Evolutionary conservation across 2,329 filamentous ascomycete genomes (phyloP).

Genomic region (Zelopaecilomyces penicillatus): DNA sequence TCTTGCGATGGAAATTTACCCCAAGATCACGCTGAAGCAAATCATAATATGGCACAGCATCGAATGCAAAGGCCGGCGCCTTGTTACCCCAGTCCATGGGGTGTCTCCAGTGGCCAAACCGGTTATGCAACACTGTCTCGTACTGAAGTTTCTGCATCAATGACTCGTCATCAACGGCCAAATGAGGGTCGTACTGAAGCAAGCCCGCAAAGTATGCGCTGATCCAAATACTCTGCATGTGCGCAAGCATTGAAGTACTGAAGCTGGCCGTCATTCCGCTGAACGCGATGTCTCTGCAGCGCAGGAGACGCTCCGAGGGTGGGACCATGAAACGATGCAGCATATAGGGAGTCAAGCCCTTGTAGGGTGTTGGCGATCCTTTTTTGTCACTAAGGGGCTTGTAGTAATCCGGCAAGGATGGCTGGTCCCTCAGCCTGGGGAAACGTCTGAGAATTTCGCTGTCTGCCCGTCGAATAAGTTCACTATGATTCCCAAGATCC

Average conservation of each 20-base stretch:
- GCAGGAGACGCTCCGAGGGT: slow-evolving; percentile 24
- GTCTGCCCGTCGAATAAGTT: slow-evolving; percentile 38
- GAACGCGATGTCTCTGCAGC: slow-evolving; percentile 34
- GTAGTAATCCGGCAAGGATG: slow-evolving; percentile 37
- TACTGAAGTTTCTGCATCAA: slow-evolving; percentile 36
- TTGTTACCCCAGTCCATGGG: slow-evolving; percentile 55
- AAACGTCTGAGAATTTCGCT: slow-evolving; percentile 43
- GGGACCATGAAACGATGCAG: slow-evolving; percentile 39
- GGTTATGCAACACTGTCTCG: slow-evolving; percentile 55
- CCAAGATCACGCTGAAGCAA: slow-evolving; percentile 58
- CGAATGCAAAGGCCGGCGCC: slow-evolving; percentile 66
- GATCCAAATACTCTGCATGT: slow-evolving; percentile 52
- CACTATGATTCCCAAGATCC: slow-evolving; percentile 25
- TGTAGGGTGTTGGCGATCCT: slow-evolving; percentile 20
- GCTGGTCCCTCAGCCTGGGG: slow-evolving; percentile 44
- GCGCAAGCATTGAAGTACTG: slow-evolving; percentile 29
- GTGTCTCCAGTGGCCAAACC: slow-evolving; percentile 64
- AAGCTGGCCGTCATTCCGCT: slow-evolving; percentile 34
- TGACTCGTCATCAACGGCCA: slow-evolving; percentile 7
- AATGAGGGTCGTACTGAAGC: slow-evolving; percentile 14
- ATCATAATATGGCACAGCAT: slow-evolving; percentile 66
- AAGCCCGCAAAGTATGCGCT: slow-evolving; percentile 48
- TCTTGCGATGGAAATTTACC: slow-evolving; percentile 47
- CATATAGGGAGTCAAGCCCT: slow-evolving; percentile 28
- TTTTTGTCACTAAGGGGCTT: slow-evolving; percentile 32